Percentiles rank a stretch among this genome's conserved stretches.
Evolutionary conservation across 106 monocot species (phyloP).

Genomic region (Dendrobium chrysotoxum): DNA sequence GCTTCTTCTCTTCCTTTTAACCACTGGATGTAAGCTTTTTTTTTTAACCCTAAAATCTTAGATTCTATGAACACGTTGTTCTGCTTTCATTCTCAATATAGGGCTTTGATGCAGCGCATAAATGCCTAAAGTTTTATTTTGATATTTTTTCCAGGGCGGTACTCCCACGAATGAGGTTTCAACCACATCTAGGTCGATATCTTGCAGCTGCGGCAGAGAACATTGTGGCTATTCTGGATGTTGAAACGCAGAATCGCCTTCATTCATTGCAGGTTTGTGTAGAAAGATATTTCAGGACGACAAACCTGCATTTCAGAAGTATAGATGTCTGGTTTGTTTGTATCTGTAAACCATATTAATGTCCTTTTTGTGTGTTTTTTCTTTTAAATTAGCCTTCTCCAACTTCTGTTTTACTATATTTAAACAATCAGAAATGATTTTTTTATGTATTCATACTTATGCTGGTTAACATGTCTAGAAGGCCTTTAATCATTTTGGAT

Average conservation of each 20-base stretch:
- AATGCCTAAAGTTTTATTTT: not conserved
- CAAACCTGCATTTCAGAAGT: not conserved
- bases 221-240: constrained; percentile 30
- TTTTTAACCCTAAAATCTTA: no score
- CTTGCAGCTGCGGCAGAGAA: constrained; percentile 76
- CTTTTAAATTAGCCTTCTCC: not conserved
- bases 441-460: not conserved
- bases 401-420: not conserved
- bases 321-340: not conserved
- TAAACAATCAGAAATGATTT: not conserved
- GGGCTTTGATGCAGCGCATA: not conserved
- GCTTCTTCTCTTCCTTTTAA: no score
- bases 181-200: constrained; percentile 59
- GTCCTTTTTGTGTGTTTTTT: not conserved
- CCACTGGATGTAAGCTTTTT: no score
- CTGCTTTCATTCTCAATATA: not conserved
- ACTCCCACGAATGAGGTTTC: constrained; percentile 73
- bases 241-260: constrained; percentile 29
- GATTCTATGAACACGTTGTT: no score
- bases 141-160: constrained; percentile 37
- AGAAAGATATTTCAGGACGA: not conserved
- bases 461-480: not conserved
- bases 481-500: not conserved
- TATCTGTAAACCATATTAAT: not conserved
- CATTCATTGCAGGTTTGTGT: constrained; percentile 31